phyloP scores from a whole-genome alignment of 176 grass and related monocot species.

The Musa schizocarpa region DNA sequence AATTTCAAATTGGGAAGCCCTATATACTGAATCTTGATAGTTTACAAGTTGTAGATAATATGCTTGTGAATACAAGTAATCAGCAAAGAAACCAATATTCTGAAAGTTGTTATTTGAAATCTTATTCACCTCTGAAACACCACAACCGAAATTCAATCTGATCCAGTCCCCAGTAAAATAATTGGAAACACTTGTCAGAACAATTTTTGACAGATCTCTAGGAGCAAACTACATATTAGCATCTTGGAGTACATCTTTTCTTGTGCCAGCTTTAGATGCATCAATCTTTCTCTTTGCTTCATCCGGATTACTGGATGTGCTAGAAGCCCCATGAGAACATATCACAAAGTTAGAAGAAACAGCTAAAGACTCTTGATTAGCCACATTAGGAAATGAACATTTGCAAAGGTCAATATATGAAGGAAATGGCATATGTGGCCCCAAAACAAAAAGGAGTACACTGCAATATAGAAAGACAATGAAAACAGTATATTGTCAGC shows the following conservation, averaged over 20 bases:
- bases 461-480: conserved; percentile 35
- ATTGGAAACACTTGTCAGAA: conserved; percentile 33
- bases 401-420: conserved; percentile 60
- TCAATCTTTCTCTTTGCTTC: conserved; percentile 35
- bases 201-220: conserved; percentile 55
- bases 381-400: conserved; percentile 37
- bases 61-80: conserved; percentile 58
- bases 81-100: conserved; percentile 52
- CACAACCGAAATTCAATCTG: conserved; percentile 25
- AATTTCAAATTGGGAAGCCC: conserved; percentile 69
- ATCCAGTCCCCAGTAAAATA: conserved; percentile 27
- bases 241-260: conserved; percentile 41
- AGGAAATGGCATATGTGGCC: conserved; percentile 68
- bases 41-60: conserved; percentile 80
- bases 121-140: conserved; percentile 28
- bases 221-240: conserved; percentile 56
- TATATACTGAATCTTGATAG: conserved; percentile 54
- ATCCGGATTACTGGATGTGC: conserved; percentile 26
- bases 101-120: conserved; percentile 25
- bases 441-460: conserved; percentile 74
- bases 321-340: not conserved
- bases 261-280: conserved; percentile 30
- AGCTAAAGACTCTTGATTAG: conserved; percentile 43
- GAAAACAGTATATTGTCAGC: not conserved
- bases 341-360: conserved; percentile 21